Conservation (phyloP, 1,139 yeast genomes). For the Zygosaccharomyces pseudobailii region DNA sequence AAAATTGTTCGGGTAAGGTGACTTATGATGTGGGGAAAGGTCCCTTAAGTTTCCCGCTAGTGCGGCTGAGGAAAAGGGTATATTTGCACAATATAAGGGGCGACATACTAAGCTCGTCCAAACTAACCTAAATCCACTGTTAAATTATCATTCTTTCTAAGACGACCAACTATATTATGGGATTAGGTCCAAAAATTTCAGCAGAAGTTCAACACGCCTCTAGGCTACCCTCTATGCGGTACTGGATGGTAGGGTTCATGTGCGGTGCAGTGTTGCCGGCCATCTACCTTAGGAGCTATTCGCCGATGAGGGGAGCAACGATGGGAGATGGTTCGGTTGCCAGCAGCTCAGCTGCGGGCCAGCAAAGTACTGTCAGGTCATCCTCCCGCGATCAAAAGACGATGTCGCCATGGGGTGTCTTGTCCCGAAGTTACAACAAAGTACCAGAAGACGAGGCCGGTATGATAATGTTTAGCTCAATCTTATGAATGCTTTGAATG, state of each 20-base stretch:
- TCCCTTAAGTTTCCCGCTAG: background rate
- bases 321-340: background rate
- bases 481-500: conserved; percentile 14
- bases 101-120: background rate
- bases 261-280: conserved; percentile 30
- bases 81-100: background rate
- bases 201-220: conserved; percentile 27
- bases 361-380: background rate
- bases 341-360: conserved; percentile 1
- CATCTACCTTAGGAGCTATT: conserved; percentile 19
- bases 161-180: conserved; percentile 15
- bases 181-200: conserved; percentile 22
- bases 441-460: conserved; percentile 23
- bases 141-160: background rate
- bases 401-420: background rate
- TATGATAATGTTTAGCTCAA: conserved; percentile 27
- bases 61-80: background rate
- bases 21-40: background rate
- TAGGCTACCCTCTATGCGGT: conserved; percentile 22
- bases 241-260: conserved; percentile 22
- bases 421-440: conserved; percentile 5
- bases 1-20: conserved; percentile 17
- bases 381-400: background rate
- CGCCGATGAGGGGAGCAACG: background rate
- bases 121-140: no score